Percentiles rank a stretch among this genome's conserved stretches.
phyloP scores from a whole-genome alignment of 768 basidiomycete species.

The Lanmaoa pseudosensibilis region DNA sequence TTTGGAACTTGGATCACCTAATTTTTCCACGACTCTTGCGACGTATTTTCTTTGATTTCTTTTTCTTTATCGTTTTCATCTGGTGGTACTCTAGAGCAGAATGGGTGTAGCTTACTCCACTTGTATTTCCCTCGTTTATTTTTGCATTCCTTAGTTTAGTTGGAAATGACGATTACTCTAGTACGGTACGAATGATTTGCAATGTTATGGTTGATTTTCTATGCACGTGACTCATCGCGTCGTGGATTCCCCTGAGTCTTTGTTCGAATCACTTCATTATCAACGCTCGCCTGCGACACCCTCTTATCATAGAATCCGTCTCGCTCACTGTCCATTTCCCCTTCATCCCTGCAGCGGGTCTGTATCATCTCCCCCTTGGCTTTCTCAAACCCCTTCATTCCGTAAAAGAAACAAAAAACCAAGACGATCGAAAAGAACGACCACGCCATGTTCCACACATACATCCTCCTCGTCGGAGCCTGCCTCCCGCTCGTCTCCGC shows the following conservation, averaged over 20 bases:
- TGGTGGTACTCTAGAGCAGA: conserved; percentile 13
- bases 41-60: conserved; percentile 3
- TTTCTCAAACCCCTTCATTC: neutral
- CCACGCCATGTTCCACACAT: conserved; percentile 8
- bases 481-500: conserved; percentile 25
- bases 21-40: conserved; percentile 6
- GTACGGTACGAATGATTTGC: neutral
- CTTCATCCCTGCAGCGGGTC: conserved; percentile 28
- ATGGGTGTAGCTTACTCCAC: conserved; percentile 20
- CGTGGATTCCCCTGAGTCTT: neutral
- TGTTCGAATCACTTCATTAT: neutral
- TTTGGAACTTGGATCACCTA: conserved; percentile 1
- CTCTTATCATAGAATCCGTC: neutral
- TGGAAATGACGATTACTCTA: neutral
- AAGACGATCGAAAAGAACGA: neutral
- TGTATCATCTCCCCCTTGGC: conserved; percentile 13
- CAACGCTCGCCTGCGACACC: neutral
- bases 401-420: neutral
- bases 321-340: neutral
- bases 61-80: neutral
- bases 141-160: conserved; percentile 12
- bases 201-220: conserved; percentile 26
- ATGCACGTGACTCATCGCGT: conserved; percentile 28
- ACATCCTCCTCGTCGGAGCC: neutral
- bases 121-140: conserved; percentile 18